Base-by-base conservation (phyloP, 2,329 filamentous ascomycete genomes). In the Spiromastix sp. region DNA sequence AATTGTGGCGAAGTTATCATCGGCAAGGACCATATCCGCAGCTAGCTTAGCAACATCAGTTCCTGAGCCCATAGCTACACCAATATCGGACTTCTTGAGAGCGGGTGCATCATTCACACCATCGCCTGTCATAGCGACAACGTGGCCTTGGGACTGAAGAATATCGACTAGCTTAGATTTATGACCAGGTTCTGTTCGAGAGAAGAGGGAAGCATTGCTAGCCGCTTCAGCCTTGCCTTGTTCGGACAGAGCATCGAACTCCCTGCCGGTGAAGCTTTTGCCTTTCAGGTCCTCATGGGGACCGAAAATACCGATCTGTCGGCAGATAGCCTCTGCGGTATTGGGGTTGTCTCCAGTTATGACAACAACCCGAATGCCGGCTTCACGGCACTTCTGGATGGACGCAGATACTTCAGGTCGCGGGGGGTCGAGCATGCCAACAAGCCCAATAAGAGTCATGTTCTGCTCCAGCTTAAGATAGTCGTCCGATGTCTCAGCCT, bases 1-100 rank as follows among this genome's bases (percentile, higher is more conserved):
- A 48, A 98, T 98, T 3, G 91, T 98, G 42, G 91, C 91, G 60
- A 98, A 98, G 70, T 98, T 98, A 66, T 95, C 86, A 64, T 98
- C 93, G 17, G 87, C 85, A 34, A 98, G 79, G 34, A 98, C 89
- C 91, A 98, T 98, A 59, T 98, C 91, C 39, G 93, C 85, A 19
- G 91, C 91, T 46, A 98, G 70, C 67, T 93, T 95, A 40, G 91
- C 85, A 19, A 98, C 91, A 57, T 98, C 91, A 17, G 91, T 98
- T 55, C 91, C 91, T 38, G 85, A 91, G 34, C 91, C 93, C 91
- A 98, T 98, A 39, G 91, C 93, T 42, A 98, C 86, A 64, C 91
- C 91, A 64, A 98, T 98, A 56, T 98, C 91, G 24, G 91, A 85
- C 68, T 95, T 96, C 74, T 98, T 98, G 52, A 98, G 71, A 11